Evolutionary conservation across 2,329 filamentous ascomycete species (phyloP).

Genomic region (Periconia digitata): DNA sequence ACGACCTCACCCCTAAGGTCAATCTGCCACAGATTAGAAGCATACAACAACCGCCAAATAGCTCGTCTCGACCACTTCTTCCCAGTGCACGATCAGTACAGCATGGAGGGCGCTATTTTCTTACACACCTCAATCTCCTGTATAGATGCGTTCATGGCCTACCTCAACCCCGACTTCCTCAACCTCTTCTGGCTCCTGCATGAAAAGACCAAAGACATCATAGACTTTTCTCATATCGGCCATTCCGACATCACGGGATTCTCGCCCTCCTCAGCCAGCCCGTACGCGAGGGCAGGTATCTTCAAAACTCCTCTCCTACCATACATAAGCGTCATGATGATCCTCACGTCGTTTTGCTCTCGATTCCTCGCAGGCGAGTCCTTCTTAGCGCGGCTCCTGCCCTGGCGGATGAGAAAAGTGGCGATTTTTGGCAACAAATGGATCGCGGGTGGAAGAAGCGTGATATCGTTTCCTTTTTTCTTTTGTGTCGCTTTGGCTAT

Average conservation of each 20-base stretch:
- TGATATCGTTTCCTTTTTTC: neutral
- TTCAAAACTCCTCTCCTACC: neutral
- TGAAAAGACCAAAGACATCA: too few relatives aligned
- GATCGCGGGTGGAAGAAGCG: neutral
- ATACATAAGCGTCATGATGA: neutral
- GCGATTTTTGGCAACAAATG: neutral
- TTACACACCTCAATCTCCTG: neutral
- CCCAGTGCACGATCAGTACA: neutral
- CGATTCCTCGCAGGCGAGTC: neutral
- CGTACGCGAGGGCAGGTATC: neutral
- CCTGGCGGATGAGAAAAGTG: neutral
- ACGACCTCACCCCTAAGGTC: neutral
- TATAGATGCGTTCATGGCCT: too few relatives aligned
- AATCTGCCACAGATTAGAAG: neutral
- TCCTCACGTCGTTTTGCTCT: neutral
- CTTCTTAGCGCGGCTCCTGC: neutral
- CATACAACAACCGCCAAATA: neutral
- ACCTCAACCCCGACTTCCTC: too few relatives aligned
- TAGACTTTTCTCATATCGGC: too few relatives aligned
- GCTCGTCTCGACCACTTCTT: neutral
- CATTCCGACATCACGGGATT: neutral
- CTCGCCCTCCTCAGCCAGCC: neutral
- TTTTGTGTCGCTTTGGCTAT: neutral
- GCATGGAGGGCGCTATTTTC: neutral
- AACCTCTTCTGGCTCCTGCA: too few relatives aligned